Base-by-base conservation (phyloP, 2,329 filamentous ascomycete species). In the Colletotrichum noveboracense region DNA sequence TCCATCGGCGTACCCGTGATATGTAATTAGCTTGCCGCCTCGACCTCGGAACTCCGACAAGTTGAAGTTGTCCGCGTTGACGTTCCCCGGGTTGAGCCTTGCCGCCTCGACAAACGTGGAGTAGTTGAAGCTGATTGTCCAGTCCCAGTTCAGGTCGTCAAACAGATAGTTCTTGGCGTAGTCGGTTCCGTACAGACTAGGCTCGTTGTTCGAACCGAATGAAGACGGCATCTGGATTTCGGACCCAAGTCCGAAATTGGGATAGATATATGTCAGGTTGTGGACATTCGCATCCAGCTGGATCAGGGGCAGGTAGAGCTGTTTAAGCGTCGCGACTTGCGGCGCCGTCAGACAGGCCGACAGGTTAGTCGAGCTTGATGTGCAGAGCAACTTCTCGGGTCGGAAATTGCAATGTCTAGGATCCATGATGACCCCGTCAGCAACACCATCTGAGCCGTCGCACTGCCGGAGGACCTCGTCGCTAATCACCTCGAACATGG, bases 201-300 rank as follows among this genome's bases (percentile, higher is more conserved):
- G 61, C 34, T 77, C 71, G 66, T 78, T 77, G 32, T 61, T 66
- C 62, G 80, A 78, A 10, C 72, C 66, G 48, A 80, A 80, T 8
- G 89, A 85, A 55, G 69, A 66, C 32, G 74, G 61, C 12, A 64
- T 70, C 38, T 70, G 66, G 13, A 30, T 18, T 52, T 90, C 80
- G 68, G 84, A 88, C 80, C 90, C 72, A 80, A 87, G 80, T 88
- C 87, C 88, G 82, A 87, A 87, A 76, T 82, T 87, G 72, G 84
- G 84, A 70, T 85, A 86, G 8, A 83, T 85, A 77, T 83, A 80
- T 18, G 66, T 71, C 34, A 67, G 24, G 85, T 78, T 7, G 56
- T 74, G 26, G 16, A 67, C 66, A 4, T 83, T 55, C 76, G 82
- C 61, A 78, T 78, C 74, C 3, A 66, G 72, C 48, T 71, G 69